Base-by-base conservation (phyloP, 202 grass and related monocot species). In the Cymbopogon flexuosus region DNA sequence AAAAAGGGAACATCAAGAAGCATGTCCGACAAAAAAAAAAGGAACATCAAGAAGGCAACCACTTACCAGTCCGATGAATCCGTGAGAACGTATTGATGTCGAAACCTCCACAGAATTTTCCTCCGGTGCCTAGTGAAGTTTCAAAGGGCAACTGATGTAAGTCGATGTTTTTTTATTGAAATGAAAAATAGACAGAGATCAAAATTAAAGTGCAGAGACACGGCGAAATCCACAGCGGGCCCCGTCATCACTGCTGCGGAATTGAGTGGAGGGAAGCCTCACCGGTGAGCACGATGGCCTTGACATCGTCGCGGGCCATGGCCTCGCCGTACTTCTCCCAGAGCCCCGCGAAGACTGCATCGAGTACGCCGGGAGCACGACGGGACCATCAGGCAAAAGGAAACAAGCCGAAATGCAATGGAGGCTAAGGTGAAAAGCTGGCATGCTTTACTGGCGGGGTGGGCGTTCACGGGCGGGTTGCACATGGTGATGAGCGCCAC, bases 241-340 rank as follows among this genome's bases (percentile, higher is more conserved):
- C 10, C 2, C 2, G 36, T 12, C 66, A 14, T 8, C 66, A 19
- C 39, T 43, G 39, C 42, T 41, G 21, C 21, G 23, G 39, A 29
- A 30, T 6, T 27, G 29, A 30, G 6, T 24, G 29, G 36, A 7
- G 36, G 0, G 36, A 39, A 22, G 49, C 22, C 86, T 88, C 65
- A 98, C 92, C 96, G 2, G 86, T 98, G 73, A 98, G 88, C 74
- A 95, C 96, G 73, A 95, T 79, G 63, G 96, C 96, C 86, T 95
- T 95, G 62, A 98, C 92, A 73, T 98, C 95, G 72, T 81, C 39
- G 35, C 92, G 84, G 14, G 76, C 75, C 65, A 89, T 88, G 24
- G 92, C 95, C 76, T 94, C 92, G 3, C 79, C 30, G 63, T 98
- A 95, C 72, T 89, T 95, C 52, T 98, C 90, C 71, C 88, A 89